Evolutionary conservation across 192 early-diverging fungal genomes (phyloP), one percentile per base, ranked within the genome.

Genomic region (Coemansia asiatica): DNA sequence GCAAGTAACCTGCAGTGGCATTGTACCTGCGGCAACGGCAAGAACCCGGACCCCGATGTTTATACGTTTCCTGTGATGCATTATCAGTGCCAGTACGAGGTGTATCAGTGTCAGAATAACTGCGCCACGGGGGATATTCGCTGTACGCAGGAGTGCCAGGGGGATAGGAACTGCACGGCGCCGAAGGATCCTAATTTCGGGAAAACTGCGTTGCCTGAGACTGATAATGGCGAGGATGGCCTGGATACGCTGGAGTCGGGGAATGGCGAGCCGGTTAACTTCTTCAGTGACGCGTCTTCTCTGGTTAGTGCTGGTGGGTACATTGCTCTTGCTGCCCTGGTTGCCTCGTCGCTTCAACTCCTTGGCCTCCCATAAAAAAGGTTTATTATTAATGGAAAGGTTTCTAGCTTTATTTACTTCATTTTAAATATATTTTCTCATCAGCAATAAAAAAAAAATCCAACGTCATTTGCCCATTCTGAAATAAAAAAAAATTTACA

Each of bases 31-130:
- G 71, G 74, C 33, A 80, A 84, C 66, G 77, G 74, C 68, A 75
- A 80, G 74, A 74, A 74, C 67, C 82, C 82, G 9, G 76, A 84
- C 44, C 66, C 73, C 16, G 77, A 79, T 59, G 57, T 68, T 19
- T 84, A 72, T 63, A 84, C 76, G 18, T 84, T 84, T 74, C 82
- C 82, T 6, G 74, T 84, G n/a, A 70, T 74, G 68, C 74, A 79
- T 60, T 84, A 79, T 68, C 38, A 63, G 65, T 84, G 82, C 71
- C 74, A 74, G 60, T 64, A 72, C 55, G 71, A 75, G 58, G 76
- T 84, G 6, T 40, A 73, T 38, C 73, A 76, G 65, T 84, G 82
- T 76, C 82, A 84, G 65, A 68, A 55, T 63, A 72, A 77, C 73
- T 83, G 82, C 56, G 70, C 77, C 0, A 84, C 74, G 0, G 82